Percentiles rank a stretch among this genome's conserved stretches.
phyloP scores from a whole-genome alignment of 106 monocot genomes.

The Acorus gramineus region DNA sequence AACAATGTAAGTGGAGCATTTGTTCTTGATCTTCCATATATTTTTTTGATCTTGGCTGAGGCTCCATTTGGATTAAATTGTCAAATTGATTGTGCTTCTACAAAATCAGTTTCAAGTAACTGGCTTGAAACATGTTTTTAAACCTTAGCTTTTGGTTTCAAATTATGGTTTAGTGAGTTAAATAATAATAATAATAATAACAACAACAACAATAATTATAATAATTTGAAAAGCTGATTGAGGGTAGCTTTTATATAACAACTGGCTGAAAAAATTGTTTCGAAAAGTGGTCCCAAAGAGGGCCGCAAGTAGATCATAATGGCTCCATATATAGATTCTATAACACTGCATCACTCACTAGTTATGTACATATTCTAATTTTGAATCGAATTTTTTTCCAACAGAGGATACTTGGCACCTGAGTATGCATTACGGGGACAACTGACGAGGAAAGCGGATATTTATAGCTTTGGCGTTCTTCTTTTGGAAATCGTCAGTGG shows the following conservation, averaged over 20 bases:
- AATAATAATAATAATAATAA: too few species aligned
- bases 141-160: too few species aligned
- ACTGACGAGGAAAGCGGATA: conserved; percentile 20
- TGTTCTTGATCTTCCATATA: neutral
- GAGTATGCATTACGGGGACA: conserved; percentile 24
- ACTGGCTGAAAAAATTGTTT: too few species aligned
- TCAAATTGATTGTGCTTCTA: neutral
- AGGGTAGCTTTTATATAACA: too few species aligned
- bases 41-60: neutral
- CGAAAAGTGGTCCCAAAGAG: too few species aligned
- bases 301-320: neutral
- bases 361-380: neutral
- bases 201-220: too few species aligned
- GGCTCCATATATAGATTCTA: neutral
- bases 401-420: conserved; percentile 25
- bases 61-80: neutral
- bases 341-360: neutral
- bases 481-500: conserved; percentile 28
- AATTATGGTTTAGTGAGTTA: too few species aligned
- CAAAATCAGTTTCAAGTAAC: too few species aligned
- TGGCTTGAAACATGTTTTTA: too few species aligned
- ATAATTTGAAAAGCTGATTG: too few species aligned
- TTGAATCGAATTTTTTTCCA: neutral
- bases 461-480: conserved; percentile 29
- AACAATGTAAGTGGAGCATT: conserved; percentile 9